Percentiles rank a stretch among this genome's conserved stretches.
phyloP scores from a whole-genome alignment of 2,329 filamentous ascomycete species.

The Pseudogymnoascus sp. region DNA sequence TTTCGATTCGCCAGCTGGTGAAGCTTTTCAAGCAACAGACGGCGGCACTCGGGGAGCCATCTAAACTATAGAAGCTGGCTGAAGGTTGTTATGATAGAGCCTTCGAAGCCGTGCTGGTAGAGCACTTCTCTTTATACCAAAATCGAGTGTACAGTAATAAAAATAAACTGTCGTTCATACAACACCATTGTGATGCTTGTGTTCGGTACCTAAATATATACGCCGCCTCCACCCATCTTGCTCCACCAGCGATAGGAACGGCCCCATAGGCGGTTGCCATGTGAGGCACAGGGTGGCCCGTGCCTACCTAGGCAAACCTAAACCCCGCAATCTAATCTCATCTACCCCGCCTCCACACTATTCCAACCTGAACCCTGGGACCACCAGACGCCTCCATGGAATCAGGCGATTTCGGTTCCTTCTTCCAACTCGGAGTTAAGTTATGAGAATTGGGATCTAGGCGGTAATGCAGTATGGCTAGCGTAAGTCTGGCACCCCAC shows the following conservation, averaged over 20 bases:
- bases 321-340: not conserved
- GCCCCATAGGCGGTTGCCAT: not conserved
- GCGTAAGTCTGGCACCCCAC: no score
- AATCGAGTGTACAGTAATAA: not conserved
- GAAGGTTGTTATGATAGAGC: not conserved
- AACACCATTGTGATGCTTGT: no score
- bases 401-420: not conserved
- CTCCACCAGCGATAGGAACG: not conserved
- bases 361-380: not conserved
- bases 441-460: not conserved
- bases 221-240: not conserved
- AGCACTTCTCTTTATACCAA: not conserved
- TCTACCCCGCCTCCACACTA: not conserved
- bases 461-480: no score
- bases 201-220: no score
- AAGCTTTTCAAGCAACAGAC: slow-evolving; percentile 46
- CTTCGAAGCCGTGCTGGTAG: not conserved
- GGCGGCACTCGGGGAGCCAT: not conserved
- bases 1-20: slow-evolving; percentile 60
- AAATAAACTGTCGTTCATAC: not conserved
- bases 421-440: not conserved
- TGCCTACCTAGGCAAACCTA: not conserved
- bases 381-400: not conserved
- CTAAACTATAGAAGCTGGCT: not conserved
- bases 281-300: not conserved